phyloP scores from a whole-genome alignment of 2,329 filamentous ascomycete genomes.

The Ophiocordyceps camponoti-rufipedis region DNA sequence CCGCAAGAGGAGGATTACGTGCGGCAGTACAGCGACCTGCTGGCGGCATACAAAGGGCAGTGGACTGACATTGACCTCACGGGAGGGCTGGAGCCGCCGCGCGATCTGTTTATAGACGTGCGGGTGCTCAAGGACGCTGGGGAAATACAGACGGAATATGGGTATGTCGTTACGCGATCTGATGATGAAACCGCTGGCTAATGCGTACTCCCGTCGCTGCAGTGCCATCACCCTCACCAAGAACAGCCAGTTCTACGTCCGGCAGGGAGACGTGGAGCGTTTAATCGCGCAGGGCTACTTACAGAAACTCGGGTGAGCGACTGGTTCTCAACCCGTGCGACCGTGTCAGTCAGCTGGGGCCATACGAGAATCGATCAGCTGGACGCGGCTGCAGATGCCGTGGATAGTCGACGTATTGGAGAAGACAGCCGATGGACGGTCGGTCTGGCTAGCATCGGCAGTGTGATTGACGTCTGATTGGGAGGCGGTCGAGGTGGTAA shows the following conservation, averaged over 20 bases:
- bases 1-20: constrained; percentile 96
- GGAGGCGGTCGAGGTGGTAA: not conserved
- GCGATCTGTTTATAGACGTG: constrained; percentile 92
- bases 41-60: constrained; percentile 93
- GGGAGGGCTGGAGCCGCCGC: constrained; percentile 82
- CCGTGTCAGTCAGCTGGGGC: not conserved
- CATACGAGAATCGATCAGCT: not conserved
- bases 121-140: constrained; percentile 90
- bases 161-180: constrained; percentile 35
- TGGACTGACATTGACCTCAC: constrained; percentile 97
- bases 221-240: constrained; percentile 92
- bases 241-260: constrained; percentile 95
- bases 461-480: too few relatives aligned
- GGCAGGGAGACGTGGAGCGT: constrained; percentile 87
- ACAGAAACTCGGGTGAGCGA: constrained; percentile 49
- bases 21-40: constrained; percentile 72
- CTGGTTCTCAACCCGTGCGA: not conserved
- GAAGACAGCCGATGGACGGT: not conserved
- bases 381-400: not conserved
- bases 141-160: constrained; percentile 98
- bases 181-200: constrained; percentile 2
- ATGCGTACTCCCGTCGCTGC: constrained; percentile 4
- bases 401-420: not conserved
- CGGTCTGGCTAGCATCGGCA: not conserved
- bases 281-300: constrained; percentile 89